Evolutionary conservation across 306 rosid genomes (phyloP).

Genomic region (Medicago lupulina): DNA sequence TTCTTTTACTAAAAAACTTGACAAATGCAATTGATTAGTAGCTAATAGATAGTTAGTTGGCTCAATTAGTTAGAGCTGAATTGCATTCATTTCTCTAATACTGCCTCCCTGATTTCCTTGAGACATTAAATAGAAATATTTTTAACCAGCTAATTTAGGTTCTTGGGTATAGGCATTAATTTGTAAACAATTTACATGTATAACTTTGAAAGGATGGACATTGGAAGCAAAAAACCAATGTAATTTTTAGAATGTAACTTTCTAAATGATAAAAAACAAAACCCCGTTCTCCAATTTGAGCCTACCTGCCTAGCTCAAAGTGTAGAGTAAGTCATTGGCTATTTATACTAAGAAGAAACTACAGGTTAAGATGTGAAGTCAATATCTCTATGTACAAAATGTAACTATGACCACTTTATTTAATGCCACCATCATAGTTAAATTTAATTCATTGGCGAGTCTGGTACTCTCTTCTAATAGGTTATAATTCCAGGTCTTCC

Average conservation of each 20-base stretch:
- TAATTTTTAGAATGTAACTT: conserved; percentile 12
- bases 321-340: not conserved
- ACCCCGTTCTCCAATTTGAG: conserved; percentile 7
- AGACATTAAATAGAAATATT: conserved; percentile 8
- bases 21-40: not conserved
- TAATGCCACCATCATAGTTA: conserved; percentile 8
- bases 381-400: not conserved
- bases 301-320: conserved; percentile 14
- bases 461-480: conserved; percentile 41
- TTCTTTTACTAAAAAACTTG: not conserved
- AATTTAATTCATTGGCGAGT: conserved; percentile 26
- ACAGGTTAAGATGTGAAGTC: not conserved
- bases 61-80: not conserved
- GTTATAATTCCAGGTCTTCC: conserved; percentile 76
- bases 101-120: not conserved
- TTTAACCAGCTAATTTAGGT: conserved; percentile 16
- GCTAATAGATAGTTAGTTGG: not conserved
- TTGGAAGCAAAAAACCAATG: not conserved
- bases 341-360: conserved; percentile 20
- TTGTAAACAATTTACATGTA: not conserved
- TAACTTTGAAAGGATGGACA: not conserved
- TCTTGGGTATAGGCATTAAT: conserved; percentile 25
- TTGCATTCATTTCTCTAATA: not conserved
- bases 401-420: conserved; percentile 29
- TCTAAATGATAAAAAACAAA: conserved; percentile 4